A percentile compares a stretch with the other conserved stretches of the same genome.
These are phyloP conservation scores for Gleditsia sinensis DNA, from an alignment of 306 rosid genomes.

Conservation along the genomic window DNA sequence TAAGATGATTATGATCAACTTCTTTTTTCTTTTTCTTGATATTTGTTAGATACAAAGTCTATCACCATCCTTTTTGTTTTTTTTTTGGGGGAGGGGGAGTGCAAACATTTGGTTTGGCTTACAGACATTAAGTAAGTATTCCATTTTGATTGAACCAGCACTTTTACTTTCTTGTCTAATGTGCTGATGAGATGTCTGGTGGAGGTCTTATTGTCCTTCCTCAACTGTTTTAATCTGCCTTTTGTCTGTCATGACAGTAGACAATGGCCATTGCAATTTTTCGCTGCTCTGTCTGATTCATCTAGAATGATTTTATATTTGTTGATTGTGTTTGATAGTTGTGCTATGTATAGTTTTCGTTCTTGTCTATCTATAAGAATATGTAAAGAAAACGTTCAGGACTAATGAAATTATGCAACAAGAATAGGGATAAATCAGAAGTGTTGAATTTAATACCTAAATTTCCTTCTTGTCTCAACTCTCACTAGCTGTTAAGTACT, in stretches of 20 bases:
- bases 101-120: background rate
- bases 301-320: background rate
- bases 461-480: slow-evolving; percentile 1
- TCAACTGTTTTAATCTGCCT: background rate
- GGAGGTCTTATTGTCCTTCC: background rate
- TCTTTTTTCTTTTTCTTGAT: background rate
- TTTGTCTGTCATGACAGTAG: background rate
- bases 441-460: background rate
- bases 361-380: background rate
- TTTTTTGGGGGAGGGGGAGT: no score
- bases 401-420: background rate
- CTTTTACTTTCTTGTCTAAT: background rate
- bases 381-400: background rate
- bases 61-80: background rate
- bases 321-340: background rate
- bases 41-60: background rate
- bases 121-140: background rate
- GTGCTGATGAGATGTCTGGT: slow-evolving; percentile 3
- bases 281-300: background rate
- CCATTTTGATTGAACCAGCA: background rate
- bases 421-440: background rate
- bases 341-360: background rate
- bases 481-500: slow-evolving; percentile 1
- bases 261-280: background rate
- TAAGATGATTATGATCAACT: slow-evolving; percentile 41